Percentiles rank a stretch among this genome's conserved stretches.
Conservation (phyloP, 331 rosid species). For the Ulmus americana region DNA sequence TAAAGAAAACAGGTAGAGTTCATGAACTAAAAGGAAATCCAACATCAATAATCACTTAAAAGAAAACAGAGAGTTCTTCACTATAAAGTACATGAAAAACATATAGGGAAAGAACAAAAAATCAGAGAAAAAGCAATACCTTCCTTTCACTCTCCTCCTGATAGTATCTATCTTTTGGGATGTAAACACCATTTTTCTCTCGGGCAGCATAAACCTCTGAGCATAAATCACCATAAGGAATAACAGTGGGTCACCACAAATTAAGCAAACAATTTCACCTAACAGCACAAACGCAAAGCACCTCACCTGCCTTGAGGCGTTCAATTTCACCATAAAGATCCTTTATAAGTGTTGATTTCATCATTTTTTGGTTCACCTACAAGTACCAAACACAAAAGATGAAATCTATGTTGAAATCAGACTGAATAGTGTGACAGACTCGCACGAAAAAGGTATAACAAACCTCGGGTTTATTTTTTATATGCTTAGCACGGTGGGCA, state of each 20-base stretch:
- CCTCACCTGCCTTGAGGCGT: constrained; percentile 76
- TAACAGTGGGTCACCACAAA: constrained; percentile 5
- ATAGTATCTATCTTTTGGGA: constrained; percentile 78
- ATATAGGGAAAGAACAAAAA: not conserved
- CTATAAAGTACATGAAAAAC: not conserved
- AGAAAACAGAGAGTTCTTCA: too few relatives aligned
- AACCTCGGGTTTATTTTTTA: constrained; percentile 93
- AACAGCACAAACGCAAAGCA: constrained; percentile 16
- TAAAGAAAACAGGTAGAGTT: not conserved
- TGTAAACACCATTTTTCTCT: constrained; percentile 78
- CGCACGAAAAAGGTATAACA: constrained; percentile 9
- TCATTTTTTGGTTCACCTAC: constrained; percentile 86
- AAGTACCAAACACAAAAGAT: constrained; percentile 1
- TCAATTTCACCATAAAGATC: constrained; percentile 93
- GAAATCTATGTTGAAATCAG: not conserved
- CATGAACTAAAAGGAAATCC: too few relatives aligned
- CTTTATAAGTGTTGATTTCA: constrained; percentile 84
- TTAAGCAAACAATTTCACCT: not conserved
- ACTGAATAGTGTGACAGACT: too few relatives aligned
- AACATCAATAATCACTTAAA: too few relatives aligned
- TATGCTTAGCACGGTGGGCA: constrained; percentile 91
- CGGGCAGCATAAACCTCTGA: constrained; percentile 88
- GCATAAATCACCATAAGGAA: constrained; percentile 14
- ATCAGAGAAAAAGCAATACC: constrained; percentile 27
- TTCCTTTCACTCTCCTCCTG: constrained; percentile 83